These are phyloP conservation scores for Ustilago esculenta DNA, from an alignment of 1,284 basidiomycete species.

Conservation along the genomic window DNA sequence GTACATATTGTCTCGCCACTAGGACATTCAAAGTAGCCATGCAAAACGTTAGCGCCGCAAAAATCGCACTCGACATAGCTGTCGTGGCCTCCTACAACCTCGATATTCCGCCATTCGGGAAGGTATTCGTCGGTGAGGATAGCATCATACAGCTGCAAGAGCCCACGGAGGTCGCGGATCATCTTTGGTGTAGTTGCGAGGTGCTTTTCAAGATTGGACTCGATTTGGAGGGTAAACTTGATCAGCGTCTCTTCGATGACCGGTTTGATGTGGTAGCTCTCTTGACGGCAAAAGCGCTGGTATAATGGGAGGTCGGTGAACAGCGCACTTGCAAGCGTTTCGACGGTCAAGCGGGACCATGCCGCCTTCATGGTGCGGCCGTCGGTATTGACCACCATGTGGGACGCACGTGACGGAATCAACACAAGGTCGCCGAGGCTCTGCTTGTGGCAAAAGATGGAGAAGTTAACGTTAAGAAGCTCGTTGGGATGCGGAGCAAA, in stretches of 20 bases:
- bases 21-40: slow-evolving; percentile 42
- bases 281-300: slow-evolving; percentile 34
- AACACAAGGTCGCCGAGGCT: slow-evolving; percentile 38
- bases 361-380: slow-evolving; percentile 28
- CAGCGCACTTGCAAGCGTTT: slow-evolving; percentile 21
- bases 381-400: slow-evolving; percentile 26
- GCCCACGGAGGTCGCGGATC: slow-evolving; percentile 18
- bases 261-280: slow-evolving; percentile 18
- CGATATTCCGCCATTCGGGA: slow-evolving; percentile 28
- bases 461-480: slow-evolving; percentile 21
- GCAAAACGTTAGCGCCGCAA: slow-evolving; percentile 40
- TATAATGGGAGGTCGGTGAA: slow-evolving; percentile 31
- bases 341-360: slow-evolving; percentile 35
- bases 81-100: slow-evolving; percentile 15
- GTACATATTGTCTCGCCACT: slow-evolving; percentile 34
- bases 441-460: slow-evolving; percentile 22
- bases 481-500: slow-evolving; percentile 22
- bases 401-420: slow-evolving; percentile 25
- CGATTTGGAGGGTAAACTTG: slow-evolving; percentile 9
- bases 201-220: background rate
- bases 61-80: slow-evolving; percentile 51
- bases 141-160: slow-evolving; percentile 35
- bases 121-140: slow-evolving; percentile 34
- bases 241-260: slow-evolving; percentile 28
- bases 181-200: background rate